These are phyloP conservation scores for Linum lewisii DNA, from an alignment of 345 rosid genomes.

Conservation along the genomic window DNA sequence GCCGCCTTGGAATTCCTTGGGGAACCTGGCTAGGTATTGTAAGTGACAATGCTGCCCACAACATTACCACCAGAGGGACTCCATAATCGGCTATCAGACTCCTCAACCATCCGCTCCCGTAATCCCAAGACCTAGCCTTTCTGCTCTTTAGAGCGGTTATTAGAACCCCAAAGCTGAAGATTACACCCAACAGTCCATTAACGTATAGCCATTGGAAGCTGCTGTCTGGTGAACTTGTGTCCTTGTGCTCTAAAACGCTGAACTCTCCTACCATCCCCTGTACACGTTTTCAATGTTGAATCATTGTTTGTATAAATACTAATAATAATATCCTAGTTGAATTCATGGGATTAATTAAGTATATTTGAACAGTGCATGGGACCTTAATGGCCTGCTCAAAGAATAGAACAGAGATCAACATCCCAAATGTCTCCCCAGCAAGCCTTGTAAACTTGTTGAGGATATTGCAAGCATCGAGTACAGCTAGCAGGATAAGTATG, in stretches of 20 bases:
- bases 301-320: neutral
- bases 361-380: neutral
- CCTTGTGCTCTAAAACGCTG: slow-evolving; percentile 33
- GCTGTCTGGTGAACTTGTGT: slow-evolving; percentile 32
- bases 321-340: neutral
- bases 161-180: slow-evolving; percentile 58
- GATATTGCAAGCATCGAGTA: slow-evolving; percentile 46
- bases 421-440: slow-evolving; percentile 83
- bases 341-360: neutral
- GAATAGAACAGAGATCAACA: slow-evolving; percentile 70
- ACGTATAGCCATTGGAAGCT: slow-evolving; percentile 61
- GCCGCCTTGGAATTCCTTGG: neutral
- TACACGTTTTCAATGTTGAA: neutral
- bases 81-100: slow-evolving; percentile 3
- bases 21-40: neutral
- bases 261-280: slow-evolving; percentile 73
- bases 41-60: neutral
- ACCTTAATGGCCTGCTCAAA: slow-evolving; percentile 79
- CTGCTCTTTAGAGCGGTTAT: slow-evolving; percentile 62
- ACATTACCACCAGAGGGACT: neutral
- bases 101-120: slow-evolving; percentile 38
- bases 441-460: slow-evolving; percentile 73
- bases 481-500: slow-evolving; percentile 53
- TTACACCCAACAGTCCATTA: slow-evolving; percentile 64
- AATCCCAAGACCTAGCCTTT: slow-evolving; percentile 69